phyloP scores from a whole-genome alignment of 2,329 filamentous ascomycete genomes.

The Thermomyces lanuginosus region DNA sequence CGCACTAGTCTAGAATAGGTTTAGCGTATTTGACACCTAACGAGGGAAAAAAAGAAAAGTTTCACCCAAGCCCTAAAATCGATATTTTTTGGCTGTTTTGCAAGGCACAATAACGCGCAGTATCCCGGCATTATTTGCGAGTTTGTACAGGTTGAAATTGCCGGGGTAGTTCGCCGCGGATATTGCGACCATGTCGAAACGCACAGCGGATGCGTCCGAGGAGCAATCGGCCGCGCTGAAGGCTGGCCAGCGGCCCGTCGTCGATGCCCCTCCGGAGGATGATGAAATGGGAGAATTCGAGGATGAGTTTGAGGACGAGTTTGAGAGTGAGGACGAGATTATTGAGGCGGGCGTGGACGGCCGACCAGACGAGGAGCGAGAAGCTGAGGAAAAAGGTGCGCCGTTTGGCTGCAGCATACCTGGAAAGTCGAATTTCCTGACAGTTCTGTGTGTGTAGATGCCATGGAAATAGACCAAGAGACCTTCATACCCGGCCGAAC shows the following conservation, averaged over 20 bases:
- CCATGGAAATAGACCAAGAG: constrained; percentile 85
- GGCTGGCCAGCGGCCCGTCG: constrained; percentile 42
- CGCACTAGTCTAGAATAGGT: too few relatives aligned
- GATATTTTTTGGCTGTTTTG: too few relatives aligned
- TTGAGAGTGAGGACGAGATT: constrained; percentile 84
- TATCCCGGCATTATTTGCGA: too few relatives aligned
- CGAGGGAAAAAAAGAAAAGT: too few relatives aligned
- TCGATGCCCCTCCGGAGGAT: constrained; percentile 30
- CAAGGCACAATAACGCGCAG: too few relatives aligned
- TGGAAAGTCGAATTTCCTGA: too few relatives aligned
- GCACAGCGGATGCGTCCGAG: constrained; percentile 38
- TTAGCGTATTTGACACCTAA: too few relatives aligned
- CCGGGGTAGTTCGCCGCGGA: too few relatives aligned
- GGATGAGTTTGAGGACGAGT: constrained; percentile 86
- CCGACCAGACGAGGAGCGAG: constrained; percentile 75
- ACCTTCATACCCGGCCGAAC: constrained; percentile 93
- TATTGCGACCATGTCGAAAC: constrained; percentile 39
- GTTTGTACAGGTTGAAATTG: too few relatives aligned
- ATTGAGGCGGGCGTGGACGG: constrained; percentile 90
- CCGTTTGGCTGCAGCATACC: too few relatives aligned
- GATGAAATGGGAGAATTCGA: constrained; percentile 48
- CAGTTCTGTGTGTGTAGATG: too few relatives aligned
- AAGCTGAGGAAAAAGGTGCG: constrained; percentile 62
- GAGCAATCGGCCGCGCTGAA: constrained; percentile 40
- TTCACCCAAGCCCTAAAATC: too few relatives aligned